Evolutionary conservation across 2,329 filamentous ascomycete species (phyloP).

Genomic region (Sporothrix pallida): DNA sequence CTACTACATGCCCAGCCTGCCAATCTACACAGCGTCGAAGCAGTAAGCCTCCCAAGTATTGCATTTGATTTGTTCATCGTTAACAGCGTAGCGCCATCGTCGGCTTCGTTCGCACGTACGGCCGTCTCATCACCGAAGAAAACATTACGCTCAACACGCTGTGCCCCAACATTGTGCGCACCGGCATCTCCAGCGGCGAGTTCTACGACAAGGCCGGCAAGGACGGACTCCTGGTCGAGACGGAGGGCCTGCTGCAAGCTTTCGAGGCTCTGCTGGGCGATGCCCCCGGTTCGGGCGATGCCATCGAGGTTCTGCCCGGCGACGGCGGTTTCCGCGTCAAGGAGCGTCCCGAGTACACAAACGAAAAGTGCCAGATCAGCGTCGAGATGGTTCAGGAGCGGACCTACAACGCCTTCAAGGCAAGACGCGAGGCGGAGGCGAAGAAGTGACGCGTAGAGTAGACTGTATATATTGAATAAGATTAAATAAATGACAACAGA

Average conservation of each 20-base stretch:
- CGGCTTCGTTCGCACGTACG: constrained; percentile 2
- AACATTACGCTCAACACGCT: not conserved
- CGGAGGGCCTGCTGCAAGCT: not conserved
- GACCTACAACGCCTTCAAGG: not conserved
- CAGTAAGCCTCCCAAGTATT: not conserved
- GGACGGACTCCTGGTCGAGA: not conserved
- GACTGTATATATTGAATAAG: no score
- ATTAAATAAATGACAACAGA: no score
- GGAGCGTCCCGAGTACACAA: not conserved
- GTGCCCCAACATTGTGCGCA: constrained; percentile 1
- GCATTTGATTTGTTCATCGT: not conserved
- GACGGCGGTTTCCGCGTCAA: not conserved
- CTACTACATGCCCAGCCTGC: constrained; percentile 5
- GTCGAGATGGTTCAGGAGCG: not conserved
- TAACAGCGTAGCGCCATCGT: not conserved
- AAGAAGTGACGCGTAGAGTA: not conserved
- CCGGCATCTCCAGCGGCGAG: not conserved
- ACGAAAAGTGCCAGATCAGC: constrained; percentile 1
- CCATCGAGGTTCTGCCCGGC: not conserved
- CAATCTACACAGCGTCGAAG: not conserved
- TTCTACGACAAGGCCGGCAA: constrained; percentile 4
- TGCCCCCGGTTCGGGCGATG: not conserved
- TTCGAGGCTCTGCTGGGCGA: not conserved
- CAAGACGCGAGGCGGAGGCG: not conserved
- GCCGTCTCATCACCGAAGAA: not conserved